Evolutionary conservation across 1,284 basidiomycete genomes (phyloP), one percentile per base, ranked within the genome.

Genomic region (Ganoderma meredithae): DNA sequence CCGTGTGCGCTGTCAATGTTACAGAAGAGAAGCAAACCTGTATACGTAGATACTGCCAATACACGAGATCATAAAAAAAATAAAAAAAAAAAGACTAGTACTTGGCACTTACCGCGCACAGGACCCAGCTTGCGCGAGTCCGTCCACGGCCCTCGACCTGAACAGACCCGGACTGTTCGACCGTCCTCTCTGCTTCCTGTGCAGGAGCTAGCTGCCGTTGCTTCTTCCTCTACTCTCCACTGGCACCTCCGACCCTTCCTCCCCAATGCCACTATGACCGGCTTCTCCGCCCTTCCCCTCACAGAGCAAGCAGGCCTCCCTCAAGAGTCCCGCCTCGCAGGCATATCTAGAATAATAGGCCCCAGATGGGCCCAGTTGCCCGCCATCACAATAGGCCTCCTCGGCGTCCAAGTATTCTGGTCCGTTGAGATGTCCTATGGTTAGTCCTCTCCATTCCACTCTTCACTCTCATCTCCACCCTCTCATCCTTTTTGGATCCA

Each of bases 351-450:
- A 68, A 85, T 92, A 31, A 78, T 84, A 33, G 90, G 91, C 1
- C 90, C 91, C 0, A 74, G 75, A 62, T 91, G 87, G 86, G 79
- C 86, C 4, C 88, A 86, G 68, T 79, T 95, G 52, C 94, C 94
- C 0, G 82, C 88, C 5, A 80, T 96, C 62, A 96, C 94, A 0
- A 76, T 95, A 25, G 92, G 94, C 1, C 82, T 96, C 69, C 80
- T 95, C 3, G 95, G 95, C 15, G 89, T 95, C 1, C 93, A 95
- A 77, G 88, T 95, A 72, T 88, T 96, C 65, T 97, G 95, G 95
- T 94, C 92, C 1, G 91, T 96, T 3, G 95, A 97, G 78, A 95
- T 97, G 93, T 92, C 93, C 0, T 95, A 96, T 75, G 94, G 92
- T 92, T 70, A 69, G 85, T 49, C 64, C 40, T 39, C 13, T n/a